Evolutionary conservation across 352 stramenopile genomes (phyloP), one percentile per base, ranked within the genome.

Genomic region (Phytophthora quininea): DNA sequence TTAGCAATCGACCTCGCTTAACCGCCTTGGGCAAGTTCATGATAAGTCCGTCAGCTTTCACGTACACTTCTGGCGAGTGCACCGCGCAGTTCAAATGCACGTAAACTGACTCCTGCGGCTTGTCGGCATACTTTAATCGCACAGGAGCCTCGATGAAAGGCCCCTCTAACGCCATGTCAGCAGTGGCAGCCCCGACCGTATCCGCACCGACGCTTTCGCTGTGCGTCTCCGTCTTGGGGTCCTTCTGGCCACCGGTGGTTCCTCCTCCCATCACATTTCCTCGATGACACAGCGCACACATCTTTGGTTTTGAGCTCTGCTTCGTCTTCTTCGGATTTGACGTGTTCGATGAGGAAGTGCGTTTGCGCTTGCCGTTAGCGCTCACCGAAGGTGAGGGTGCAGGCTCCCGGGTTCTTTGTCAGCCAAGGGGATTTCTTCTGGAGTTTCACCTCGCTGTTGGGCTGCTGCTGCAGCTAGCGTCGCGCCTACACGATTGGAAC

Each of bases 61-160:
- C 85, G 50, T 90, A 95, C 33, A 94, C 86, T 56, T 93, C 84
- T 27, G 85, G 83, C 0, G 88, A 93, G 49, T 96, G 87, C 4
- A 93, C 59, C 46, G 86, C 85, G 42, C 84, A 95, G 58, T 96
- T 94, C 58, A 95, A 78, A 68, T 96, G 87, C 29, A 95, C 76
- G 63, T 87, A 81, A 54, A 89, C 88, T 12, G 75, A 79, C 64
- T 95, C 80, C 30, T 67, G 71, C 38, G 80, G 74, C 45, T 90
- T 91, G 59, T 95, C 84, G 53, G 90, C 70, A 50, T 81, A 82
- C 61, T 91, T 78, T n/a, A 95, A 65, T 3, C 86, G 84, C 47
- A 95, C 79, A 3, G 87, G 79, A 3, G 82, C 82, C 14, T 93
- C 86, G 12, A 94, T 85, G 45, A 96, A 95, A 19, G 74, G 62